Base-by-base conservation (phyloP, 352 stramenopile genomes). In the Thalassiosira mediterranea region DNA sequence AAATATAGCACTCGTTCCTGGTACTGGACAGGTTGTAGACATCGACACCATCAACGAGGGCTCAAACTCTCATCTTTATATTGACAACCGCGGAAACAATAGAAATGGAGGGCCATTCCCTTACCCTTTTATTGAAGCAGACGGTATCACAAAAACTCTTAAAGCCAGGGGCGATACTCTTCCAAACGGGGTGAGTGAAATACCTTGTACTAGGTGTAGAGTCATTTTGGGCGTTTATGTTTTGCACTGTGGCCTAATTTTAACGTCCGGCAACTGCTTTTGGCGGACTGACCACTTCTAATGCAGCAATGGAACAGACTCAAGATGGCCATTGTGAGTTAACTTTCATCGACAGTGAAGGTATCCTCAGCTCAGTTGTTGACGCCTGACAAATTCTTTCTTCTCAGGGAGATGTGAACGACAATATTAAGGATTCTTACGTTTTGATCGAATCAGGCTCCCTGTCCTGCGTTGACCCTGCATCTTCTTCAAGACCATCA, bases 21-120 rank as follows among this genome's bases (percentile, higher is more conserved):
- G 8, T 44, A 44, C 37, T 44, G 37, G 15, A 44, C 8, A 15
- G 13, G 46, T 62, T 37, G 49, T 32, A 25, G 23, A 31, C 3
- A 76, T 76, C 25, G 66, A 81, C 49, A 81, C 47, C 46, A 47
- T 79, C 5, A 79, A 79, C 25, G 19, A 62, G 15, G 29, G 62
- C 19, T 15, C 34, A 3, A 80, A 80, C 29, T 47, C 40, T 3
- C n/a, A 80, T 19, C 66, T 72, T 32, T 80, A 62, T 17, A 58
- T 61, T 40, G 59, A 52, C n/a, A 54, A 54, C 40, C 54, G 52
- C 26, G 13, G 40, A 1, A 80, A 80, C 54, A 51, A 60, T 67
- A 29, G 23, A 37, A 46, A 52, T 7, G 44, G 19, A 52, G 21
- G 15, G n/a, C 3, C 1, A 13, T 54, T 61, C 2, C 28, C 48